Evolutionary conservation across 106 monocot genomes (phyloP).

Genomic region (Acorus gramineus): DNA sequence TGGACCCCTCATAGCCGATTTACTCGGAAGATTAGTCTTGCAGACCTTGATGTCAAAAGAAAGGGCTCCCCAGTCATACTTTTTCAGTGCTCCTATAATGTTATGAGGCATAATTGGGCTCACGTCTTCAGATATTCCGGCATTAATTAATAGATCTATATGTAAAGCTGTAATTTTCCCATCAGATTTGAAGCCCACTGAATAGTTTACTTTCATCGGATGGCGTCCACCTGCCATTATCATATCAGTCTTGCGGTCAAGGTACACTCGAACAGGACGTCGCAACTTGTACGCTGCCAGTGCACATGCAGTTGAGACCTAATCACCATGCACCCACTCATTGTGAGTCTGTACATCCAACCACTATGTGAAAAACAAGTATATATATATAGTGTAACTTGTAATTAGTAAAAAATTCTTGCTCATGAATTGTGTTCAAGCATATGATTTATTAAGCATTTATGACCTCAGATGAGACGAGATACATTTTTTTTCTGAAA

Average conservation of each 20-base stretch:
- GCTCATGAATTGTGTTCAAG: too few species aligned
- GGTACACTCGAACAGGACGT: slow-evolving; percentile 68
- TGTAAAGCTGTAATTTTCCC: slow-evolving; percentile 84
- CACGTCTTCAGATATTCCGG: slow-evolving; percentile 50
- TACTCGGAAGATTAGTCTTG: slow-evolving; percentile 56
- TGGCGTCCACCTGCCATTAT: slow-evolving; percentile 71
- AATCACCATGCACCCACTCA: background rate
- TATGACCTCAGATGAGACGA: too few species aligned
- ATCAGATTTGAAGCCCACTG: slow-evolving; percentile 59
- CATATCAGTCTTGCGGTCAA: slow-evolving; percentile 91
- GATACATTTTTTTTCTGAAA: background rate
- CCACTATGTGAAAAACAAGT: background rate
- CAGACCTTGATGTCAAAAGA: slow-evolving; percentile 64
- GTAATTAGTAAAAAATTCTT: background rate
- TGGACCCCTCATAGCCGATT: slow-evolving; percentile 67
- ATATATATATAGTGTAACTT: background rate
- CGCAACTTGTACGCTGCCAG: slow-evolving; percentile 65
- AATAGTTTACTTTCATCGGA: slow-evolving; percentile 71
- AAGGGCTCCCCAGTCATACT: slow-evolving; percentile 80
- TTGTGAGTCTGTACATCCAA: background rate
- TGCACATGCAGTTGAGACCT: slow-evolving; percentile 79
- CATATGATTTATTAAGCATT: too few species aligned
- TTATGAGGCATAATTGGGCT: slow-evolving; percentile 38
- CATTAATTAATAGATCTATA: slow-evolving; percentile 57
- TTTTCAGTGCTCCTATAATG: slow-evolving; percentile 48